These are phyloP conservation scores for Ulota crispa DNA, from an alignment of 225 moss, liverwort and hornwort species.

Conservation along the genomic window DNA sequence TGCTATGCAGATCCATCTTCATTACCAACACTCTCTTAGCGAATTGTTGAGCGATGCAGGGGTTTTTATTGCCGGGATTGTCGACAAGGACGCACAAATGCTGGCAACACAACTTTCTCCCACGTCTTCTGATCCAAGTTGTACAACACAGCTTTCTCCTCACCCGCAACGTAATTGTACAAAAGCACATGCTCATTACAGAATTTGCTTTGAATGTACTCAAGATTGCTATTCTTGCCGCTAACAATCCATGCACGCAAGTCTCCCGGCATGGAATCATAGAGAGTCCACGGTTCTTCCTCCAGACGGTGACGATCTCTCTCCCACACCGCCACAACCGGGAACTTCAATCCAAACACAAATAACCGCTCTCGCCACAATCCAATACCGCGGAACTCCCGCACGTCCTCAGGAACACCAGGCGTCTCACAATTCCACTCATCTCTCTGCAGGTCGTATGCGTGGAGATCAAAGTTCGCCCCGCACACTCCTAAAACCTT, in stretches of 20 bases:
- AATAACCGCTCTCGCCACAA: slow-evolving; percentile 18
- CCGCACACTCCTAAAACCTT: background rate
- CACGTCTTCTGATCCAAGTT: slow-evolving; percentile 1
- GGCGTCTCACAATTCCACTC: background rate
- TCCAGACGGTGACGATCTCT: background rate
- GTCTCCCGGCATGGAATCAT: background rate
- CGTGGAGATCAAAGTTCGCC: background rate
- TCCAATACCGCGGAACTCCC: slow-evolving; percentile 10
- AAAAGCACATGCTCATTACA: slow-evolving; percentile 25
- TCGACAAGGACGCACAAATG: background rate
- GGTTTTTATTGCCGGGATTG: background rate
- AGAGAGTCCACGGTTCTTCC: background rate
- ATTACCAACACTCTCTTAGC: background rate
- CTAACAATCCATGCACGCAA: background rate
- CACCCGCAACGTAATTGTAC: background rate
- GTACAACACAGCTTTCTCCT: background rate
- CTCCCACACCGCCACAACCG: background rate
- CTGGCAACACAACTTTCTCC: slow-evolving; percentile 8
- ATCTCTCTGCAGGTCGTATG: slow-evolving; percentile 3
- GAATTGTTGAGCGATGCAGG: background rate
- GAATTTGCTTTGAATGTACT: background rate
- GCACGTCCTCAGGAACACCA: background rate
- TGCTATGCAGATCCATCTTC: background rate
- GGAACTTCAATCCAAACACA: background rate
- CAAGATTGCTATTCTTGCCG: background rate